Evolutionary conservation across 31 red algal species (phyloP), one percentile per base, ranked within the genome.

Genomic region (Odonthalia washingtoniensis): DNA sequence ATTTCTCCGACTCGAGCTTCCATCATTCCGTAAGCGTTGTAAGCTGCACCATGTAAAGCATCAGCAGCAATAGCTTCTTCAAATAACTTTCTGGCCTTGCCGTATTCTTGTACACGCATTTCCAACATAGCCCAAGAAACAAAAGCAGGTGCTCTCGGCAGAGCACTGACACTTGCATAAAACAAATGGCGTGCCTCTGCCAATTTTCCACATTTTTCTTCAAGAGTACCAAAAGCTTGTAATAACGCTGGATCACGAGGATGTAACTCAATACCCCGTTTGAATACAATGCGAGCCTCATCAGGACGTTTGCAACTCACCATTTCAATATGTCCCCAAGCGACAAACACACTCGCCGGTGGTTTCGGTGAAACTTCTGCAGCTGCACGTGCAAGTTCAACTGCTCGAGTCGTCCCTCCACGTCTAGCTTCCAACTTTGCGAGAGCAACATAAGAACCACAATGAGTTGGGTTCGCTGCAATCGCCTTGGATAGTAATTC

Each of bases 101-200:
- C 88, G 27, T 64, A 57, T 28, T 85, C 69, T 26, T 75, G 80
- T 33, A 84, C 72, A 33, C 82, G 78, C 35, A 90, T 90, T 80
- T 99, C 94, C 36, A 99, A 70, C 62, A 96, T 72, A n/a, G 97
- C 97, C 94, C 94, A 97, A 1, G 97, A 94, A 12, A 99, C 97
- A 83, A 95, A 95, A 5, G 97, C 92, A 4, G 95, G 93, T 2
- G 92, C 97, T 40, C 81, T 90, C 2, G 97, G 88, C 24, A 63
- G 65, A 42, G 75, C 90, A 62, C 68, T 36, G 9, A 99, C 80
- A 70, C 89, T 93, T 26, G 68, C 37, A n/a, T 84, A 66, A 66
- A 89, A 99, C 33, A 83, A 73, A 24, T 85, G 75, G 33, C 87
- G 79, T 43, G 97, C 97, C 46, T 46, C 79, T 3, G 87, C 81